Percentiles rank a stretch among this genome's conserved stretches.
These are phyloP conservation scores for Guillardia theta DNA, from an alignment of 78 protist genomes.

Conservation along the genomic window DNA sequence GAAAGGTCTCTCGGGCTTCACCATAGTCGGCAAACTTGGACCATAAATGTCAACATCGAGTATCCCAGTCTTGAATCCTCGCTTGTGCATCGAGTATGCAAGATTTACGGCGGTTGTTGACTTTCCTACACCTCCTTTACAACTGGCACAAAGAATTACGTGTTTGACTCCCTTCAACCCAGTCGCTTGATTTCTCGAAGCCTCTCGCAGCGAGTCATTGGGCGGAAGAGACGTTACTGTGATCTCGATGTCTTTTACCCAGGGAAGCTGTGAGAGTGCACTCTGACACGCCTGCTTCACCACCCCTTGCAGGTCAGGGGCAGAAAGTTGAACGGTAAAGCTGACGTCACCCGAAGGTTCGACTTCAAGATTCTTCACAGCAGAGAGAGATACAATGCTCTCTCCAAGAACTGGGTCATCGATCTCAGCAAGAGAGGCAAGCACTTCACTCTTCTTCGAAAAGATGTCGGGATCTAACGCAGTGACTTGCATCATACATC, in stretches of 20 bases:
- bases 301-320: not conserved
- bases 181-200: not conserved
- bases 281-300: not conserved
- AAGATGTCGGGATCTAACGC: not conserved
- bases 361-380: not conserved
- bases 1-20: not conserved
- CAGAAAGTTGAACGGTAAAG: not conserved
- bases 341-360: not conserved
- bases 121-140: constrained; percentile 97
- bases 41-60: constrained; percentile 93
- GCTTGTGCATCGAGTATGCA: not conserved
- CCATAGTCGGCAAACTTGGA: constrained; percentile 82
- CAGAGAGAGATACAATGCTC: not conserved
- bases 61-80: constrained; percentile 65
- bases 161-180: not conserved
- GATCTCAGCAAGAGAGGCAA: not conserved
- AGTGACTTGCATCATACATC: too few relatives aligned
- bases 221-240: not conserved
- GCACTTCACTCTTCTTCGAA: not conserved
- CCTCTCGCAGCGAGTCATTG: not conserved
- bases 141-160: not conserved
- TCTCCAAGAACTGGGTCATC: not conserved
- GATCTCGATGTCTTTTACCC: not conserved
- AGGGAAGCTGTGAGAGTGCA: not conserved
- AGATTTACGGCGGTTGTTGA: constrained; percentile 77